Evolutionary conservation across 2,329 filamentous ascomycete genomes (phyloP), one percentile per base, ranked within the genome.

Genomic region (Falciphora oryzae): DNA sequence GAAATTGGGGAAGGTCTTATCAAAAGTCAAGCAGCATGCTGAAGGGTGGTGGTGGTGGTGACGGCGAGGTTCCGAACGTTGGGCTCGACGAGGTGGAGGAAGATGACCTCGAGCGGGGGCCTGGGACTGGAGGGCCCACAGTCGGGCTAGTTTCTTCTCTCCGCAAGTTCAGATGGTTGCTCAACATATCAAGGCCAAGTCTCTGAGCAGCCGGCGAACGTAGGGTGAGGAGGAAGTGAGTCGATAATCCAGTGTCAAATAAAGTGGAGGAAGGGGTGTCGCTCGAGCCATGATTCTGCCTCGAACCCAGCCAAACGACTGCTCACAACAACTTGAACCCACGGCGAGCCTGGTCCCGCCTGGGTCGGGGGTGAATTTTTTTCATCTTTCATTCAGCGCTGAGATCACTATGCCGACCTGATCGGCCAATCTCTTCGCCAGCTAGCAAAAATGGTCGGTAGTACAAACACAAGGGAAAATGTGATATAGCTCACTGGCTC

Each of bases 381-480:
- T 53, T 53, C 44, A 44, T 3, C 13, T 50, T n/a, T 53, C 44
- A 53, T 53, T 53, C 22, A 25, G 22, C 14, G 8, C 22, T 7
- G 44, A n/a, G 22, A 53, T 53, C 18, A 6, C 44, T 18, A 53
- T n/a, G 44, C 16, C 44, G 44, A 4, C 7, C 44, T 53, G 44
- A 53, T 25, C 44, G 22, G 22, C 44, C 22, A 53, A 25, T 53
- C 44, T 53, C 44, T n/a, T 53, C n/a, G 44, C 22, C 22, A 53
- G 10, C 44, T 53, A 53, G 44, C 44, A 53, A 53, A 53, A 53
- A 53, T 53, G 44, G n/a, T 53, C 6, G 44, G 44, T 53, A n/a
- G 44, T 53, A 53, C 44, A 53, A 53, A 53, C 44, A 53, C 44
- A 53, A n/a, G 44, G 38, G 44, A 53, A 35, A 53, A 53, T 53